Evolutionary conservation across 768 basidiomycete genomes (phyloP).

Genomic region (Imleria badia): DNA sequence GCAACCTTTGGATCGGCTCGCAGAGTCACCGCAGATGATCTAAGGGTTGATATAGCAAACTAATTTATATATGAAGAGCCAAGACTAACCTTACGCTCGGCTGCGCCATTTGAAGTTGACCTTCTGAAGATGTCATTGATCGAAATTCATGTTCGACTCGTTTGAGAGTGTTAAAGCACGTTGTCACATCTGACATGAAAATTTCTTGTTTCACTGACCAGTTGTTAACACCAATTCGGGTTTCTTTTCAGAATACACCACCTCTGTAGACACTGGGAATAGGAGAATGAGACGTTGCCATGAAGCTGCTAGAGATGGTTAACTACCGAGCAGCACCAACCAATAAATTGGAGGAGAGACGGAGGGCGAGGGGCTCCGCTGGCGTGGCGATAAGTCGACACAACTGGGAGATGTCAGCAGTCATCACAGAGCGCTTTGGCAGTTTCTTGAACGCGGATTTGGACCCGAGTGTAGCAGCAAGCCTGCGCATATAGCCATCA

Average conservation of each 20-base stretch:
- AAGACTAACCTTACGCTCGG: constrained; percentile 55
- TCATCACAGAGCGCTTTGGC: constrained; percentile 78
- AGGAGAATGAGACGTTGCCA: not conserved
- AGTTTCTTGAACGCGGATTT: constrained; percentile 85
- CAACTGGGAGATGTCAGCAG: constrained; percentile 77
- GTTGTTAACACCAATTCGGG: not conserved
- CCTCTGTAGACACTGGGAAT: constrained; percentile 49
- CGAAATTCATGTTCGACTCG: constrained; percentile 72
- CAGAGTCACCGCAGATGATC: constrained; percentile 52
- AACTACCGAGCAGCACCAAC: constrained; percentile 84
- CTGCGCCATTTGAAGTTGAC: constrained; percentile 70
- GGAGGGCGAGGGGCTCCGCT: constrained; percentile 80
- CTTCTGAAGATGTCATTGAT: constrained; percentile 42
- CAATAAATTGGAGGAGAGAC: constrained; percentile 86
- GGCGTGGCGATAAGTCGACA: constrained; percentile 82
- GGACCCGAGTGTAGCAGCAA: constrained; percentile 87
- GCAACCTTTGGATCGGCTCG: constrained; percentile 48
- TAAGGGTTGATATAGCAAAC: constrained; percentile 21
- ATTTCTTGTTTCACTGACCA: constrained; percentile 78
- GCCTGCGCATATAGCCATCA: constrained; percentile 48
- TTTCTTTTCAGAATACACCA: constrained; percentile 12
- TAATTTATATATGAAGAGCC: not conserved
- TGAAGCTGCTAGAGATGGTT: not conserved
- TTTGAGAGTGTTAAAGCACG: constrained; percentile 74
- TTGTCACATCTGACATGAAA: constrained; percentile 75